Conservation (phyloP, 2,329 filamentous ascomycete genomes). For the Pseudopithomyces maydicus region DNA sequence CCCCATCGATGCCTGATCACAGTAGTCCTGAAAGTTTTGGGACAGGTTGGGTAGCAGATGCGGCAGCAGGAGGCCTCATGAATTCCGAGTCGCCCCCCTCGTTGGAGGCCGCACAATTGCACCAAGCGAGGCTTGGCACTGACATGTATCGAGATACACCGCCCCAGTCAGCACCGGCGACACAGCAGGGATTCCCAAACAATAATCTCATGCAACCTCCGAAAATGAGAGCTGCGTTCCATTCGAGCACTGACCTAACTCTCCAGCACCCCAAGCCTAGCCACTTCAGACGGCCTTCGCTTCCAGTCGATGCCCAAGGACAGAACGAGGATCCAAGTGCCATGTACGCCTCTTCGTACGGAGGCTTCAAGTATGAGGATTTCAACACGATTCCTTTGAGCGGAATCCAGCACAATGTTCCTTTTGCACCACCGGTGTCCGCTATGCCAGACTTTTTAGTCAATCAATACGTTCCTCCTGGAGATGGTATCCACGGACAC, state of each 20-base stretch:
- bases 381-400: constrained; percentile 33
- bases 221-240: constrained; percentile 38
- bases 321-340: constrained; percentile 24
- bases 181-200: constrained; percentile 53
- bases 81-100: constrained; percentile 52
- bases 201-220: constrained; percentile 43
- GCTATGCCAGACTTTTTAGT: constrained; percentile 49
- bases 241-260: constrained; percentile 41
- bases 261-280: constrained; percentile 42
- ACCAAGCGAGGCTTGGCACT: constrained; percentile 35
- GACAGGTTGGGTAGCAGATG: constrained; percentile 44
- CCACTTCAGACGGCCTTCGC: constrained; percentile 42
- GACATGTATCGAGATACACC: constrained; percentile 53
- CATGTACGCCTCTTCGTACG: neutral
- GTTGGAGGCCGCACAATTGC: constrained; percentile 35
- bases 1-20: constrained; percentile 40
- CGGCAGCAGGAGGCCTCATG: constrained; percentile 34
- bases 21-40: constrained; percentile 47
- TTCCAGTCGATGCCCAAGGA: constrained; percentile 36
- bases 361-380: constrained; percentile 32
- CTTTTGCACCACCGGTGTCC: constrained; percentile 37
- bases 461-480: constrained; percentile 54
- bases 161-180: constrained; percentile 56
- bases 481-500: constrained; percentile 37
- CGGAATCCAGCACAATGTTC: constrained; percentile 39